Conservation (phyloP, 352 stramenopile genomes). For the Pythium apleroticum region DNA sequence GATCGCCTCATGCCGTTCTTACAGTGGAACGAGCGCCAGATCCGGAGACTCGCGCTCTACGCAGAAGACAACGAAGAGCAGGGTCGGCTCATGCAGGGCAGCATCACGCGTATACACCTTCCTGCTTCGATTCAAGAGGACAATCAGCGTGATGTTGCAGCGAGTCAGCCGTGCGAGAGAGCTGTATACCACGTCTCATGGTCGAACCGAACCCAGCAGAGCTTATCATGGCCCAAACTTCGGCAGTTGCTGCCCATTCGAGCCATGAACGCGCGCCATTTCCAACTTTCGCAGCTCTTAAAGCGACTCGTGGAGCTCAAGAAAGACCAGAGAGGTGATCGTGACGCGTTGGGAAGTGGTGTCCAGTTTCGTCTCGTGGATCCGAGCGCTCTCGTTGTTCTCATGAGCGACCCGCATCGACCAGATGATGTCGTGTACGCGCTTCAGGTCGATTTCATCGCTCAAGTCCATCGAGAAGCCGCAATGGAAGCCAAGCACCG, state of each 20-base stretch:
- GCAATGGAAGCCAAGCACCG: neutral
- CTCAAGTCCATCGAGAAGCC: neutral
- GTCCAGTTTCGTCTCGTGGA: constrained; percentile 26
- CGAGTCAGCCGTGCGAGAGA: constrained; percentile 30
- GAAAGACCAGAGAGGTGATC: neutral
- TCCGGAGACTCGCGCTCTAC: constrained; percentile 63
- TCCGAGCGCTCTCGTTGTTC: constrained; percentile 35
- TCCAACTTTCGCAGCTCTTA: constrained; percentile 50
- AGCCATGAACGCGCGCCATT: constrained; percentile 69
- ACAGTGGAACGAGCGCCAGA: constrained; percentile 50
- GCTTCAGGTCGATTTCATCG: constrained; percentile 37
- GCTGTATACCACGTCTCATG: constrained; percentile 59
- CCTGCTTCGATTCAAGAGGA: neutral
- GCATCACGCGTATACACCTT: constrained; percentile 26
- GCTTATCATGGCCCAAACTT: constrained; percentile 47
- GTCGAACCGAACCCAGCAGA: constrained; percentile 48
- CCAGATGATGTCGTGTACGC: constrained; percentile 34
- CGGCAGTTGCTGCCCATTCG: constrained; percentile 57
- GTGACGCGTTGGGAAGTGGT: neutral
- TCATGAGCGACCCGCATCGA: constrained; percentile 33
- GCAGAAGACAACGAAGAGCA: constrained; percentile 34
- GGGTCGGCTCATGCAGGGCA: constrained; percentile 36
- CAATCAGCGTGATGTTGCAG: neutral
- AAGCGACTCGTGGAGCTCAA: constrained; percentile 8
- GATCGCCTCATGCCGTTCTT: constrained; percentile 65